Conservation (phyloP, 2,329 filamentous ascomycete species). For the Aurifilum marmelostoma region DNA sequence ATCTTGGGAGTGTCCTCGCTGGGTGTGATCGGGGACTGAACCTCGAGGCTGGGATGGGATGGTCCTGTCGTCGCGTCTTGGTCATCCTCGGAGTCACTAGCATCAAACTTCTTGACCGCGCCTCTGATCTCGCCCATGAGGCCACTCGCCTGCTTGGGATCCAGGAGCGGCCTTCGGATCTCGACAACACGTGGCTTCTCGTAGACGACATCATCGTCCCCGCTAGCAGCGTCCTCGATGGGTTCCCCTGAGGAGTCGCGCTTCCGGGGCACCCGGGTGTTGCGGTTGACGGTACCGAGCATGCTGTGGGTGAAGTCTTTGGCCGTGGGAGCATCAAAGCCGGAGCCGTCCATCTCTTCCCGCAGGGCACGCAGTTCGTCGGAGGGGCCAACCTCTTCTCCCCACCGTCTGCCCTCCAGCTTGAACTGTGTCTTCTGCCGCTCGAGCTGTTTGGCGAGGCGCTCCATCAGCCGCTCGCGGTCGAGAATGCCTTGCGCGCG, state of each 20-base stretch:
- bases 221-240: conserved; percentile 50
- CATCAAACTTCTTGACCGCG: conserved; percentile 74
- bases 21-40: conserved; percentile 69
- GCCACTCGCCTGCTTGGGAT: conserved; percentile 68
- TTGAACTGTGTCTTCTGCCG: conserved; percentile 98
- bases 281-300: conserved; percentile 71
- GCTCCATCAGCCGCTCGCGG: conserved; percentile 88
- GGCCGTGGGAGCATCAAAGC: conserved; percentile 52
- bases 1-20: conserved; percentile 66
- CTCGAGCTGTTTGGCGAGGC: conserved; percentile 92
- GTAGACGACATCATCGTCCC: conserved; percentile 65
- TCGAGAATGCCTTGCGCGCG: conserved; percentile 93
- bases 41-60: conserved; percentile 75
- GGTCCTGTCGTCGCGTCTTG: conserved; percentile 74
- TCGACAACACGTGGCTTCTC: conserved; percentile 82
- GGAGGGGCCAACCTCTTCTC: conserved; percentile 79
- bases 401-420: conserved; percentile 90
- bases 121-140: conserved; percentile 72
- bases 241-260: conserved; percentile 35
- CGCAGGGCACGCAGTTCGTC: conserved; percentile 89
- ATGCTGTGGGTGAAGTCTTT: conserved; percentile 72
- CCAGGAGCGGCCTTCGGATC: conserved; percentile 70
- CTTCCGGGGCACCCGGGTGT: conserved; percentile 52
- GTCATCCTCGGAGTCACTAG: conserved; percentile 70
- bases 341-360: conserved; percentile 82